These are phyloP conservation scores for Sisymbrium irio DNA, from an alignment of 345 rosid genomes.

Conservation along the genomic window DNA sequence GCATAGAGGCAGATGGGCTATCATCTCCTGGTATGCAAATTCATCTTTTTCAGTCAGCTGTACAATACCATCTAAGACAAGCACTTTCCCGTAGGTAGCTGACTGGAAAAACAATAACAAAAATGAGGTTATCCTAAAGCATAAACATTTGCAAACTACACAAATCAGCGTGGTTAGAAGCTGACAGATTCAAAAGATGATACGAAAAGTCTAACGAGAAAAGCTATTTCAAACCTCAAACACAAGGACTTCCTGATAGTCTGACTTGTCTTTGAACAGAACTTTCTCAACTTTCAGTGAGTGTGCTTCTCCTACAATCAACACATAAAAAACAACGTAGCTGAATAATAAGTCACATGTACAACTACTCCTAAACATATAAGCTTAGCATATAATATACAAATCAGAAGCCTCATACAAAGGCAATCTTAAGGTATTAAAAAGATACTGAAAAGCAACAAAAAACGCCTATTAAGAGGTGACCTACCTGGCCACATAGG, in stretches of 20 bases:
- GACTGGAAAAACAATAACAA: constrained; percentile 55
- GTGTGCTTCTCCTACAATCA: constrained; percentile 83
- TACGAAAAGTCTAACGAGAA: not conserved
- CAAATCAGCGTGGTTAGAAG: not conserved
- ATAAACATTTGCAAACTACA: not conserved
- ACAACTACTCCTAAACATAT: not conserved
- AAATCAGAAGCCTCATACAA: not conserved
- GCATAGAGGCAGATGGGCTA: constrained; percentile 94
- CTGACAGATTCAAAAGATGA: not conserved
- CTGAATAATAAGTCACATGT: not conserved
- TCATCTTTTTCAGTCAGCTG: constrained; percentile 97
- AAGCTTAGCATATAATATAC: not conserved
- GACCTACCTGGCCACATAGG: constrained; percentile 98
- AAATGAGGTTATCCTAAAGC: constrained; percentile 3
- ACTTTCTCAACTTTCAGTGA: constrained; percentile 76
- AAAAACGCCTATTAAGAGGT: not conserved
- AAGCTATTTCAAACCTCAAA: constrained; percentile 57
- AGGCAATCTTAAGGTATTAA: not conserved
- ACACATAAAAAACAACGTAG: not conserved
- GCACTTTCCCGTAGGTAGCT: constrained; percentile 83
- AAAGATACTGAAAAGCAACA: not conserved
- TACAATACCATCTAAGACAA: constrained; percentile 93
- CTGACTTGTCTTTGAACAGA: constrained; percentile 70
- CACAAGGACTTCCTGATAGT: constrained; percentile 87
- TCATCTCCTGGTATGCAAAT: constrained; percentile 99